A percentile compares a stretch with the other conserved stretches of the same genome.
Evolutionary conservation across 768 basidiomycete genomes (phyloP).

Genomic region (Lactarius sanguifluus): DNA sequence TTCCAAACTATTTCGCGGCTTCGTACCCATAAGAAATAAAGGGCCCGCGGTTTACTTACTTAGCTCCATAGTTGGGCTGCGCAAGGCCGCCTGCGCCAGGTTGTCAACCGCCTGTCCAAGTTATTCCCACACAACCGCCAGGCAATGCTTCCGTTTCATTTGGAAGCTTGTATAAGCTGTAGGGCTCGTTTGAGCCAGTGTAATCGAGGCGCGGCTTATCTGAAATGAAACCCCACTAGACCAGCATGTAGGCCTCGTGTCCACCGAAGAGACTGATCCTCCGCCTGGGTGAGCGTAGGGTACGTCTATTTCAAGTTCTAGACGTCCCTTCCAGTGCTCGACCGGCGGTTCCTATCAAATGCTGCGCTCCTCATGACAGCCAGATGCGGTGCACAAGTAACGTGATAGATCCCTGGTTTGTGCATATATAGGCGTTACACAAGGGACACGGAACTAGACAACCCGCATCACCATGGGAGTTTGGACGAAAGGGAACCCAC

Average conservation of each 20-base stretch:
- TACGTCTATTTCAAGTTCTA: not conserved
- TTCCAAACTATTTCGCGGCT: not conserved
- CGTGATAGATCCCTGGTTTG: not conserved
- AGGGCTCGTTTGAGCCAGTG: not conserved
- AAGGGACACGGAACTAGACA: not conserved
- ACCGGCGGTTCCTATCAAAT: not conserved
- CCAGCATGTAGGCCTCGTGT: not conserved
- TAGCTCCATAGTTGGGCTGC: too few relatives aligned
- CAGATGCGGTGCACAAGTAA: not conserved
- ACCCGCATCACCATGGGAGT: constrained; percentile 5
- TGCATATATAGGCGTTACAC: not conserved
- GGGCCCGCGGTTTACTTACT: not conserved
- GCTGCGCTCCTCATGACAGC: not conserved
- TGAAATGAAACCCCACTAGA: not conserved
- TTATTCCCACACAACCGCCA: too few relatives aligned
- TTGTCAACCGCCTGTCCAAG: not conserved
- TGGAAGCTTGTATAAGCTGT: not conserved
- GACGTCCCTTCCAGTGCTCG: not conserved
- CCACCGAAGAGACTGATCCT: not conserved
- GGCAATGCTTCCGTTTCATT: not conserved
- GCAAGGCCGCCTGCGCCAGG: not conserved
- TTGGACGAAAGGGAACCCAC: constrained; percentile 1
- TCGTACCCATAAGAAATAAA: not conserved
- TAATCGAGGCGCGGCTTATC: not conserved
- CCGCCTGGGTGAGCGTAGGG: not conserved